Evolutionary conservation across 140 eudicot genomes (phyloP).

Genomic region (Flaveria floridana): DNA sequence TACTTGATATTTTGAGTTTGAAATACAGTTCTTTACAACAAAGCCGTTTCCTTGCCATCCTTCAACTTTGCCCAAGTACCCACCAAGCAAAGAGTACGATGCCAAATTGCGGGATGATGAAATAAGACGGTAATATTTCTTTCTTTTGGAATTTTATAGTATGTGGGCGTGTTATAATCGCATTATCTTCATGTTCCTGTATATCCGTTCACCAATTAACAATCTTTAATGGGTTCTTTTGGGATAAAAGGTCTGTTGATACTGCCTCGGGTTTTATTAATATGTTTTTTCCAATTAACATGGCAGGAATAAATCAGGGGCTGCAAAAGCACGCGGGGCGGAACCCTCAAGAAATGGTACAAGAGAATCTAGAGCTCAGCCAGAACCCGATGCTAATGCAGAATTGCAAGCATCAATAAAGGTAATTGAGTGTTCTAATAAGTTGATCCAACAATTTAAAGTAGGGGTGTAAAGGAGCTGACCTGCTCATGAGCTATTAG

Average conservation of each 20-base stretch:
- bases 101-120: conserved; percentile 82
- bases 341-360: conserved; percentile 52
- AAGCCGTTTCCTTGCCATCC: conserved; percentile 90
- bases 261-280: not conserved
- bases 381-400: conserved; percentile 89
- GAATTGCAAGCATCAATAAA: conserved; percentile 68
- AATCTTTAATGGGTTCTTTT: not conserved
- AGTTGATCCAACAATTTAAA: not conserved
- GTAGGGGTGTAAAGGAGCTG: not conserved
- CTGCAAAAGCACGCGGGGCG: conserved; percentile 55
- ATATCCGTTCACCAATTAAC: too few relatives aligned
- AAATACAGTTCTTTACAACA: conserved; percentile 67
- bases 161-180: conserved; percentile 6
- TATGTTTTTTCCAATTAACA: not conserved
- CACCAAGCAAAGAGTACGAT: conserved; percentile 90
- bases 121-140: conserved; percentile 60
- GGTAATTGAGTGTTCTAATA: conserved; percentile 38
- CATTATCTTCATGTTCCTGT: too few relatives aligned
- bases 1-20: conserved; percentile 4
- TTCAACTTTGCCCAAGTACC: conserved; percentile 82
- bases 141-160: not conserved
- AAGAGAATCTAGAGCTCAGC: conserved; percentile 67
- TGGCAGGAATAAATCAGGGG: conserved; percentile 59
- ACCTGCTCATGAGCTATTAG: not conserved
- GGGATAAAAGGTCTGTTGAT: not conserved